These are phyloP conservation scores for Colletotrichum simmondsii DNA, from an alignment of 2,329 filamentous ascomycete genomes.

Conservation along the genomic window DNA sequence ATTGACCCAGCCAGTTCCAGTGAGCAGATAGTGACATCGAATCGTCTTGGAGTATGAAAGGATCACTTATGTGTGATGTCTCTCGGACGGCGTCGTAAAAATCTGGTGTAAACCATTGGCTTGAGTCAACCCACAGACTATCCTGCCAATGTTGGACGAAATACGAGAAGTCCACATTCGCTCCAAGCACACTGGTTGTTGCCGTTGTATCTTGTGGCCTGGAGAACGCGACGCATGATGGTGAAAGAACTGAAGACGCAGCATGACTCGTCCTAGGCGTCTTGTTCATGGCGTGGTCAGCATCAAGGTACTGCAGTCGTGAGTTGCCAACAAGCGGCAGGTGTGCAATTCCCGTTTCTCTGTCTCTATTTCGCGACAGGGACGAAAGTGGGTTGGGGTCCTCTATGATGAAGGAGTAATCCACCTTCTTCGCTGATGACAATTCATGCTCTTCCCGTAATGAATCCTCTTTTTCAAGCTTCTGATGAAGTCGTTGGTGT, in stretches of 20 bases:
- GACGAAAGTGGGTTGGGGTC: not conserved
- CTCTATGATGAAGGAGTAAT: constrained; percentile 2
- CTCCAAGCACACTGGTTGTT: no score
- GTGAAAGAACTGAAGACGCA: no score
- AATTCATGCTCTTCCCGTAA: not conserved
- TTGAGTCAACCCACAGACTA: not conserved
- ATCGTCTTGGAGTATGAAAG: not conserved
- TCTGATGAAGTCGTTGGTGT: constrained; percentile 10
- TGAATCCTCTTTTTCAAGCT: not conserved
- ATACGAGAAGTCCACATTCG: not conserved
- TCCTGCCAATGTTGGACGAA: not conserved
- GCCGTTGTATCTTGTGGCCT: no score
- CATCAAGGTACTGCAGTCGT: no score
- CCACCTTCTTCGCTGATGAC: not conserved
- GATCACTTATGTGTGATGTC: not conserved
- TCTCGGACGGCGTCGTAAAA: constrained; percentile 14
- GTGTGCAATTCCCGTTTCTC: no score
- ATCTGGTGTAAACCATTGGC: constrained; percentile 10
- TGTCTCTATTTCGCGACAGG: not conserved
- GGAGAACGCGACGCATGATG: no score
- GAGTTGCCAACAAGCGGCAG: no score
- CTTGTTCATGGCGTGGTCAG: no score
- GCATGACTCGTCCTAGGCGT: no score
- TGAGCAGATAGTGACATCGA: not conserved
- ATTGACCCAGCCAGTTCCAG: constrained; percentile 1